Conservation (phyloP, 179 eudicot genomes). For the Corrigiola litoralis region DNA sequence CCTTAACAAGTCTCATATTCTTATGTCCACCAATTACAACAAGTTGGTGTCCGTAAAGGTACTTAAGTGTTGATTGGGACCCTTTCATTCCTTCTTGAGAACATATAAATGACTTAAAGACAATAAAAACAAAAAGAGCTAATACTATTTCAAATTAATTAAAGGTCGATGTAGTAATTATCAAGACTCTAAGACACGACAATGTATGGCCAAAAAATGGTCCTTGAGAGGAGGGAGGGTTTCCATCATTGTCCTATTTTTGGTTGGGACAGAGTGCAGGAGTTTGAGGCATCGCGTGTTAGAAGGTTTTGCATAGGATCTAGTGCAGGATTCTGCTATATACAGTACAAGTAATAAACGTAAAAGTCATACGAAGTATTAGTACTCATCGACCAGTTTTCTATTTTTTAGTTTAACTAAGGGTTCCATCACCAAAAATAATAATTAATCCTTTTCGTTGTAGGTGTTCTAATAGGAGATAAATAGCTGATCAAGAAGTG, state of each 20-base stretch:
- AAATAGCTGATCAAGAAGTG: no score
- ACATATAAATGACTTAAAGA: slow-evolving; percentile 2
- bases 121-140: slow-evolving; percentile 13
- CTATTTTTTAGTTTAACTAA: no score
- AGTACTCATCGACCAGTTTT: no score
- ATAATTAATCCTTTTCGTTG: no score
- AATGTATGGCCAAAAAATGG: slow-evolving; percentile 19
- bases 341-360: slow-evolving; percentile 16
- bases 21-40: slow-evolving; percentile 2
- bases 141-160: background rate
- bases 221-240: background rate
- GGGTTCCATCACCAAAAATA: no score
- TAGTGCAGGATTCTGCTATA: slow-evolving; percentile 11
- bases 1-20: background rate
- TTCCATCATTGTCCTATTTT: slow-evolving; percentile 27
- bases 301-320: slow-evolving; percentile 26
- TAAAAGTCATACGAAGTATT: slow-evolving; percentile 32
- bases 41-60: slow-evolving; percentile 14
- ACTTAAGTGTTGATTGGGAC: background rate
- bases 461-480: no score
- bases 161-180: slow-evolving; percentile 10
- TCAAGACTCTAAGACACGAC: slow-evolving; percentile 26
- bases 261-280: slow-evolving; percentile 7
- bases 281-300: slow-evolving; percentile 24
- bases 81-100: background rate